These are phyloP conservation scores for Xylaria intraflava DNA, from an alignment of 495 filamentous ascomycete species.

Conservation along the genomic window DNA sequence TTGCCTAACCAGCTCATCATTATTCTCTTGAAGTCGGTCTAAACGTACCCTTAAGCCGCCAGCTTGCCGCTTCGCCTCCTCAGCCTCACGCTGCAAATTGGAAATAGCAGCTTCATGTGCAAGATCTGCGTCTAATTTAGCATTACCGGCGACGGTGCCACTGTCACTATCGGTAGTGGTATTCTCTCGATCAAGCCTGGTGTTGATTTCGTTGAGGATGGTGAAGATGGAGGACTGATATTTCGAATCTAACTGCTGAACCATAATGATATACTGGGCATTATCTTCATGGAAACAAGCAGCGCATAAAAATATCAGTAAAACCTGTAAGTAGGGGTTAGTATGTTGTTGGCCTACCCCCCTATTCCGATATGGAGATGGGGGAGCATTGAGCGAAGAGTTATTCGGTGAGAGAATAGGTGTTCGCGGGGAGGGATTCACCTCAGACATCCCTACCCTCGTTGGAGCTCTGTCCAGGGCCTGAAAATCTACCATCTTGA, in stretches of 20 bases:
- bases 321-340: conserved; percentile 15
- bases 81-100: conserved; percentile 28
- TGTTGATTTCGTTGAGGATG: conserved; percentile 15
- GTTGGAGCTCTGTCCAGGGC: conserved; percentile 21
- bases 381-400: not conserved
- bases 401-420: not conserved
- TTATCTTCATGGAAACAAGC: conserved; percentile 21
- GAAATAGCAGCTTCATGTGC: conserved; percentile 23
- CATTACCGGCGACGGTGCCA: not conserved
- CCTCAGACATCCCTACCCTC: conserved; percentile 20
- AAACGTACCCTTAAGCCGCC: conserved; percentile 49
- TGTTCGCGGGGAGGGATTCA: conserved; percentile 4
- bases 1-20: conserved; percentile 54
- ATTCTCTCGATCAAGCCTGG: conserved; percentile 9
- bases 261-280: conserved; percentile 12
- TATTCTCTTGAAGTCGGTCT: conserved; percentile 52
- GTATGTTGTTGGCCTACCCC: not conserved
- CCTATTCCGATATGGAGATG: not conserved
- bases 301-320: conserved; percentile 19
- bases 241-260: conserved; percentile 11
- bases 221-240: conserved; percentile 16
- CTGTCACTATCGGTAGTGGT: conserved; percentile 7
- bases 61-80: conserved; percentile 48
- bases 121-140: conserved; percentile 20
- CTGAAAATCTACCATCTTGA: conserved; percentile 22